Percentiles rank a stretch among this genome's conserved stretches.
Conservation (phyloP, 257 asterid genomes). For the Lavandula angustifolia region DNA sequence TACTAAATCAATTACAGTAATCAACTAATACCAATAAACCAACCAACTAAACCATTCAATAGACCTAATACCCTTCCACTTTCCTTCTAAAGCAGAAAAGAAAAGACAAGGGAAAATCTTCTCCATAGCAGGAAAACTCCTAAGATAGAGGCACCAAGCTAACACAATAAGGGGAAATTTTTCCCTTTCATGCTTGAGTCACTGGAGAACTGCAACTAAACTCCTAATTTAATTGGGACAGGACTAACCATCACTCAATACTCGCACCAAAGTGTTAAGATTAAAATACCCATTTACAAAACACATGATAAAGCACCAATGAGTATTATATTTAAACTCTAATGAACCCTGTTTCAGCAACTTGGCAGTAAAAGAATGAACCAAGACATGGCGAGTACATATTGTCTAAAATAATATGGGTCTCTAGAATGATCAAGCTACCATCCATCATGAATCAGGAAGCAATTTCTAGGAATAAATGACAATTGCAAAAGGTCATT, state of each 20-base stretch:
- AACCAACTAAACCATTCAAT: no score
- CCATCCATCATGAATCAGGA: background rate
- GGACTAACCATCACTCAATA: background rate
- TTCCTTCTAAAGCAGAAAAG: no score
- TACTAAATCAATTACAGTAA: no score
- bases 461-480: background rate
- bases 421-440: conserved; percentile 19
- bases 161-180: no score
- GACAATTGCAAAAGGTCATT: conserved; percentile 23
- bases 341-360: no score
- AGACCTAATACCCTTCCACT: no score
- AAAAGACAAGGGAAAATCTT: no score
- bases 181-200: background rate
- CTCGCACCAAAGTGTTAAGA: conserved; percentile 5
- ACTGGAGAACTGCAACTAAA: conserved; percentile 7
- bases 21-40: no score
- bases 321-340: background rate
- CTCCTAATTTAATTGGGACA: conserved; percentile 14
- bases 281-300: background rate
- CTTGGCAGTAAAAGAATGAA: conserved; percentile 13
- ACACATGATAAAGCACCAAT: conserved; percentile 1
- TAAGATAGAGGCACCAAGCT: no score
- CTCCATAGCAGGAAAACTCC: no score
- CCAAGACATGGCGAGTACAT: background rate
- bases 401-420: background rate